Conservation (phyloP, 2,329 filamentous ascomycete genomes). For the Cladosporium oxysporum region DNA sequence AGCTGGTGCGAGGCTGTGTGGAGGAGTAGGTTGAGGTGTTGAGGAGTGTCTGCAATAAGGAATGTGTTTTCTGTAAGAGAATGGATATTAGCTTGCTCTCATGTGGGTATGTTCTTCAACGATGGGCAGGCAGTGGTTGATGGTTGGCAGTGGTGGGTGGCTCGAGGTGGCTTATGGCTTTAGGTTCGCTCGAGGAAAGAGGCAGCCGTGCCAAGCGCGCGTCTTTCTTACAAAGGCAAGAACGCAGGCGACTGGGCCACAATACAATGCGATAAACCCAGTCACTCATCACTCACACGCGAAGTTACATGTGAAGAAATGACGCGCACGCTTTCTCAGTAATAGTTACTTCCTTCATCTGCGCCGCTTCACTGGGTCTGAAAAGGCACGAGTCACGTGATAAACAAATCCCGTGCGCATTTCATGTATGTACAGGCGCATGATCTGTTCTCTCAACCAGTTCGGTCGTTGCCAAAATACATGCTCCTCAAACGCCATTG, state of each 20-base stretch:
- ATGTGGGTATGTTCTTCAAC: neutral
- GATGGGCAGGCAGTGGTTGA: neutral
- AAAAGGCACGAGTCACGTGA: constrained; percentile 12
- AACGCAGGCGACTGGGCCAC: neutral
- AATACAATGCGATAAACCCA: neutral
- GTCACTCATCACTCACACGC: neutral
- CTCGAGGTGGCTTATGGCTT: constrained; percentile 2
- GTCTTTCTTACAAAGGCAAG: neutral
- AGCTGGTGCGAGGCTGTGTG: neutral
- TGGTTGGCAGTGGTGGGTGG: neutral
- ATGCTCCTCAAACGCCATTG: constrained; percentile 8
- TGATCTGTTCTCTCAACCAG: constrained; percentile 3
- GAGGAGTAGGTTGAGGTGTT: neutral
- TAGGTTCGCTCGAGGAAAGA: neutral
- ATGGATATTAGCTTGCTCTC: neutral
- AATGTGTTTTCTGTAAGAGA: neutral
- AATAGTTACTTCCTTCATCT: neutral
- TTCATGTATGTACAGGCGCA: constrained; percentile 18
- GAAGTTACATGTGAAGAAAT: neutral
- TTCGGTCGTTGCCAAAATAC: neutral
- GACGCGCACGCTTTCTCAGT: neutral
- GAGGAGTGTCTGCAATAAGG: neutral
- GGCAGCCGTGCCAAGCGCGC: constrained; percentile 1
- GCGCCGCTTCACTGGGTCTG: neutral
- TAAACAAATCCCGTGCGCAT: constrained; percentile 15